Evolutionary conservation across 2,329 filamentous ascomycete genomes (phyloP).

Genomic region (Beauveria rudraprayagi): DNA sequence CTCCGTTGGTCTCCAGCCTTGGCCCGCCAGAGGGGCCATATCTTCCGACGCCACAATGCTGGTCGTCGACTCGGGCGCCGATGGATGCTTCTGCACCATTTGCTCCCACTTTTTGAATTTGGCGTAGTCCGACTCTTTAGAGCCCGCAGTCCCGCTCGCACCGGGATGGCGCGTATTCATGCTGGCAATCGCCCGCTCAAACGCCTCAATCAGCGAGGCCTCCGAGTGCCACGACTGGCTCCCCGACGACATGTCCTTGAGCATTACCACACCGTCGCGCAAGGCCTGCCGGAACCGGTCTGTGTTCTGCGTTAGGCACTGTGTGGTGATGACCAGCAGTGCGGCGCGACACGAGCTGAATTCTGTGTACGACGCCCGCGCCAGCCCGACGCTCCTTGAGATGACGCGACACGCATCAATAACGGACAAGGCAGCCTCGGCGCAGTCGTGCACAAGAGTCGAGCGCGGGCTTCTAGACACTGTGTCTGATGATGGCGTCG

Average conservation of each 20-base stretch:
- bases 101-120: constrained; percentile 45
- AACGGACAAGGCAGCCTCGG: constrained; percentile 43
- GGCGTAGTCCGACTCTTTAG: constrained; percentile 39
- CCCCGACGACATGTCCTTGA: constrained; percentile 45
- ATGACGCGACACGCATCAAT: constrained; percentile 42
- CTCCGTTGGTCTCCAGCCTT: constrained; percentile 11
- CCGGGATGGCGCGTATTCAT: constrained; percentile 34
- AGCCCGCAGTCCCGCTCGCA: constrained; percentile 18
- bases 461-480: constrained; percentile 22
- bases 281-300: constrained; percentile 36
- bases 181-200: constrained; percentile 39
- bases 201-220: constrained; percentile 43
- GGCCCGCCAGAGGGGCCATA: neutral
- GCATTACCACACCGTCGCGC: constrained; percentile 40
- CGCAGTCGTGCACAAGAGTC: constrained; percentile 41
- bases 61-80: constrained; percentile 18
- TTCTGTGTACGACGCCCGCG: constrained; percentile 47
- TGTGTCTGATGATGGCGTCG: constrained; percentile 21
- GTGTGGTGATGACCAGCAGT: constrained; percentile 37
- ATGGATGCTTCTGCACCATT: constrained; percentile 34
- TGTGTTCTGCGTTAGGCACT: constrained; percentile 29
- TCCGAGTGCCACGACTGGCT: constrained; percentile 45
- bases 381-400: constrained; percentile 42
- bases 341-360: constrained; percentile 48
- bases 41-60: neutral